Base-by-base conservation (phyloP, 371 early-diverging fungal genomes). In the Actinomortierella wolfii region DNA sequence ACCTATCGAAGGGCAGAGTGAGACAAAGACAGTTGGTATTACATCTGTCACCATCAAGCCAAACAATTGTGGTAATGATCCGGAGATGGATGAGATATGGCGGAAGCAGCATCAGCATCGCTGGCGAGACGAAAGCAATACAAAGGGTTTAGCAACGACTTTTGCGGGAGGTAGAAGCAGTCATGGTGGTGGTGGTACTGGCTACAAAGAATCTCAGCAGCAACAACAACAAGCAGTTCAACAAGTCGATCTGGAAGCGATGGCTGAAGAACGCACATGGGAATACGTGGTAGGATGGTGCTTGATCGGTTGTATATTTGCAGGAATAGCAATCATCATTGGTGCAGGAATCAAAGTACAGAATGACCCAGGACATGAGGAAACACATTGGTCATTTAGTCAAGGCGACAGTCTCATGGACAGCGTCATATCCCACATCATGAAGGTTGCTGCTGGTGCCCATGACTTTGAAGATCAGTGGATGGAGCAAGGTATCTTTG, bases 401-500 rank as follows among this genome's bases (percentile, higher is more conserved):
- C 58, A 71, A 1, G 62, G 56, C 0, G 59, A 56, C 8, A 61
- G 57, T 28, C 15, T 65, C 34, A 61, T 52, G 80, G 83, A 67
- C 75, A 82, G 46, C 63, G 69, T 53, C 59, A 81, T 49, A 68
- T 81, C 17, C 61, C 75, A 49, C 49, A 73, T 34, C 54, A 80
- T 58, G 65, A 76, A 54, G 48, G 63, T 40, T 64, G 81, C 54
- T 75, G 78, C 68, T 34, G 79, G 46, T 78, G 45, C 82, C 80
- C 15, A 54, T 80, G 34, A 80, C 73, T 41, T 68, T 67, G 20
- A 56, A 51, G 23, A 60, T 73, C 41, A 58, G 49, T 29, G 60
- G 14, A 68, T 84, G 46, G 82, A 83, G 42, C 70, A 78, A 8
- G 75, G 80, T 5, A 68, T 84, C 3, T 86, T 84, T 63, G 70